phyloP scores from a whole-genome alignment of 2,329 filamentous ascomycete species.

The Aspergillus phoenicis region DNA sequence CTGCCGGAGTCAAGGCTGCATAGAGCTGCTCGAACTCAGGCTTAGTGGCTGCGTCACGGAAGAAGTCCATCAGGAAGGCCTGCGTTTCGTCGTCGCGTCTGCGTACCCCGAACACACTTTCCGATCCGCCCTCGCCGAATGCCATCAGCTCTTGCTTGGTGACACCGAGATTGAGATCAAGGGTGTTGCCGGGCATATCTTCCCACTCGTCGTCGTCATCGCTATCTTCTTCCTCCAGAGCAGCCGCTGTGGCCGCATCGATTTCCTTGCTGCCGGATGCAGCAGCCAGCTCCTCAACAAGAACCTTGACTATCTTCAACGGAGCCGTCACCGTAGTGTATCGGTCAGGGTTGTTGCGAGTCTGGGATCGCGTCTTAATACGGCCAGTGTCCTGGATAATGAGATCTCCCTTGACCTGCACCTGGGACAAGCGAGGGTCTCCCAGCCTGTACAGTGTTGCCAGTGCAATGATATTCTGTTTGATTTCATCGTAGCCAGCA shows the following conservation, averaged over 20 bases:
- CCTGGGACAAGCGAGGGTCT: conserved; percentile 75
- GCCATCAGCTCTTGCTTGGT: conserved; percentile 80
- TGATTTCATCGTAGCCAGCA: conserved; percentile 96
- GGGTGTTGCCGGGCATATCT: conserved; percentile 72
- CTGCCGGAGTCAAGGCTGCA: conserved; percentile 54
- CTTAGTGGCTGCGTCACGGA: conserved; percentile 59
- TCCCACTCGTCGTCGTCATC: conserved; percentile 85
- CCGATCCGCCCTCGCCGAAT: conserved; percentile 59
- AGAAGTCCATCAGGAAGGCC: conserved; percentile 80
- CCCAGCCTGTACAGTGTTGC: conserved; percentile 88
- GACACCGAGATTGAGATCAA: conserved; percentile 73
- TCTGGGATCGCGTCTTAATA: conserved; percentile 92
- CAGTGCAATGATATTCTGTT: conserved; percentile 92
- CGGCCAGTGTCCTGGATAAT: conserved; percentile 76
- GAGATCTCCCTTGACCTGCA: conserved; percentile 87
- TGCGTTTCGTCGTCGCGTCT: conserved; percentile 89
- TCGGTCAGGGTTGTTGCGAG: conserved; percentile 84
- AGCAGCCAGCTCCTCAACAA: conserved; percentile 86
- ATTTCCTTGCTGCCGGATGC: conserved; percentile 64
- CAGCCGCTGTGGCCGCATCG: conserved; percentile 61
- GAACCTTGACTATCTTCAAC: conserved; percentile 93
- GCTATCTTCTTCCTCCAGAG: conserved; percentile 62
- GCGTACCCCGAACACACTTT: conserved; percentile 54
- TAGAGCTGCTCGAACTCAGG: conserved; percentile 60
- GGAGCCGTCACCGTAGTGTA: conserved; percentile 85